These are phyloP conservation scores for Cynara cardunculus DNA, from an alignment of 129 eudicot species.

Conservation along the genomic window DNA sequence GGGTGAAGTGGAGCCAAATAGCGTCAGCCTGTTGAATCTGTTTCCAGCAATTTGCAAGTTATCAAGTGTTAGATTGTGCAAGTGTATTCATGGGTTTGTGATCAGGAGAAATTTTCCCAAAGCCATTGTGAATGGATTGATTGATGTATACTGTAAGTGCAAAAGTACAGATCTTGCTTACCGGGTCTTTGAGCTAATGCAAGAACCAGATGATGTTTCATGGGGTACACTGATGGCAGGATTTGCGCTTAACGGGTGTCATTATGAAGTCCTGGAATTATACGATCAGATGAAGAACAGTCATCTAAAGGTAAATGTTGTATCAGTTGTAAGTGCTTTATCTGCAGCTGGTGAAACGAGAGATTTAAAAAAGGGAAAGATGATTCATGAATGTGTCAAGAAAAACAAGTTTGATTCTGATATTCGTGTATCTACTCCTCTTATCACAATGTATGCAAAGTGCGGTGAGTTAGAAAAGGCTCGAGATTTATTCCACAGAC, in stretches of 20 bases:
- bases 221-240: slow-evolving; percentile 86
- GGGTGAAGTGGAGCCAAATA: slow-evolving; percentile 43
- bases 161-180: slow-evolving; percentile 35
- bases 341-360: slow-evolving; percentile 58
- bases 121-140: slow-evolving; percentile 51
- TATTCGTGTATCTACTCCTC: slow-evolving; percentile 52
- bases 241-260: slow-evolving; percentile 46
- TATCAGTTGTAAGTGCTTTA: slow-evolving; percentile 56
- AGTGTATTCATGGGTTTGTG: slow-evolving; percentile 50
- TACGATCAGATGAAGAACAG: slow-evolving; percentile 45
- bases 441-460: slow-evolving; percentile 63
- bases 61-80: slow-evolving; percentile 39
- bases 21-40: slow-evolving; percentile 62
- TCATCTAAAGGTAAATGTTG: slow-evolving; percentile 35
- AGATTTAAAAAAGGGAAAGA: slow-evolving; percentile 48
- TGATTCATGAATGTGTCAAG: slow-evolving; percentile 52
- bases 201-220: slow-evolving; percentile 48
- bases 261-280: slow-evolving; percentile 39
- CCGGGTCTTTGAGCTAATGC: slow-evolving; percentile 42
- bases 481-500: slow-evolving; percentile 34
- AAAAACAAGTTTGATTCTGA: slow-evolving; percentile 45
- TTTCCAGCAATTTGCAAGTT: slow-evolving; percentile 56
- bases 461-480: slow-evolving; percentile 59
- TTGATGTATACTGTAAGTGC: slow-evolving; percentile 64
- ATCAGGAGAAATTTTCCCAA: slow-evolving; percentile 38